phyloP scores from a whole-genome alignment of 768 basidiomycete species.

The Suillus spraguei region DNA sequence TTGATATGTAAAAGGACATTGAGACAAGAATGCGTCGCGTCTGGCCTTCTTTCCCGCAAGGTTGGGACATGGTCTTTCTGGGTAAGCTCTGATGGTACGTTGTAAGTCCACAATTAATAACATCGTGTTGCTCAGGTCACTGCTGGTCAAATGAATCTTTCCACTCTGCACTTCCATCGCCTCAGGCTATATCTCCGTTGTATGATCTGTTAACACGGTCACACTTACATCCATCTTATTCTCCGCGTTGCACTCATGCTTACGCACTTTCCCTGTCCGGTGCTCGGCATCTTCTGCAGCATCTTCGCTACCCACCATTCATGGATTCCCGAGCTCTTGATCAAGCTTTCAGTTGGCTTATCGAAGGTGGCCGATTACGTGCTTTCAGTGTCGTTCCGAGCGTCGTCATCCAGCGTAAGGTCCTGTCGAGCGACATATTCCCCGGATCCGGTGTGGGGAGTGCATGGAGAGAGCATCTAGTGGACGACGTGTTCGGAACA shows the following conservation, averaged over 20 bases:
- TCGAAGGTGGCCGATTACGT: conserved; percentile 54
- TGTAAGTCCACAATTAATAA: conserved; percentile 4
- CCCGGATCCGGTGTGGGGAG: conserved; percentile 24
- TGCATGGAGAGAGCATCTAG: conserved; percentile 49
- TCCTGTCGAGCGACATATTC: conserved; percentile 56
- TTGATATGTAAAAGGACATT: conserved; percentile 75
- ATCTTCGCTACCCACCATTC: conserved; percentile 64
- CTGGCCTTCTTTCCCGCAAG: conserved; percentile 55
- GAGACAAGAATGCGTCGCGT: conserved; percentile 40
- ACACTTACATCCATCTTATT: conserved; percentile 55
- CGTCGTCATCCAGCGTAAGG: conserved; percentile 66
- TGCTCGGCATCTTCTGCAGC: conserved; percentile 57
- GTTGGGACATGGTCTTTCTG: conserved; percentile 77
- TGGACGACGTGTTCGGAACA: conserved; percentile 45
- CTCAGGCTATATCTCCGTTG: conserved; percentile 16
- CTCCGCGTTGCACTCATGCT: conserved; percentile 74
- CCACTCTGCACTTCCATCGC: conserved; percentile 39
- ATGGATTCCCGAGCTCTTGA: conserved; percentile 81
- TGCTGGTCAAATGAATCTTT: conserved; percentile 76
- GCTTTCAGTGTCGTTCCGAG: conserved; percentile 71
- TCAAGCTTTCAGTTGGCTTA: conserved; percentile 70
- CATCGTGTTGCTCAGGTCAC: conserved; percentile 50
- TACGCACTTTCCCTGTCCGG: conserved; percentile 57
- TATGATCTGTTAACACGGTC: background rate
- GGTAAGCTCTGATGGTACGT: conserved; percentile 40